Evolutionary conservation across 2,329 filamentous ascomycete genomes (phyloP).

Genomic region (Endoconidiophora laricicola): DNA sequence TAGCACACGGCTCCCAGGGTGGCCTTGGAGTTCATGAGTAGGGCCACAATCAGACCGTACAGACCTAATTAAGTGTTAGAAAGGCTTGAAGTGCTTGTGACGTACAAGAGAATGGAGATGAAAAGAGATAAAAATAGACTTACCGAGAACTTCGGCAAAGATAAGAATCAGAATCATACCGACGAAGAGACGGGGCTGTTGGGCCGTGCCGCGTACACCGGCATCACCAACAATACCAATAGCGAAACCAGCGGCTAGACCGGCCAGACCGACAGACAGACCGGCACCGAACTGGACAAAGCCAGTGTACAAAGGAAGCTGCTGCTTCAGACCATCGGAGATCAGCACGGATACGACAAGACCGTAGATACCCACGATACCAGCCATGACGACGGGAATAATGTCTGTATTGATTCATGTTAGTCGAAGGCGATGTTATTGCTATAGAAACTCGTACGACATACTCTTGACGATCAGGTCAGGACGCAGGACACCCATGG

Average conservation of each 20-base stretch:
- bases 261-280: slow-evolving; percentile 65
- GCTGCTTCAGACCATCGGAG: slow-evolving; percentile 59
- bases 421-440: not conserved
- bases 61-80: slow-evolving; percentile 46
- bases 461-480: slow-evolving; percentile 99
- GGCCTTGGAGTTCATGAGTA: slow-evolving; percentile 98
- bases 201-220: slow-evolving; percentile 72
- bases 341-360: slow-evolving; percentile 78
- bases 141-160: slow-evolving; percentile 98
- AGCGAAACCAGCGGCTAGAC: slow-evolving; percentile 71
- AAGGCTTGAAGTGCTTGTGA: not conserved
- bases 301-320: slow-evolving; percentile 58
- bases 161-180: slow-evolving; percentile 99
- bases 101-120: slow-evolving; percentile 3
- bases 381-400: slow-evolving; percentile 99
- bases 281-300: slow-evolving; percentile 78
- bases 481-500: slow-evolving; percentile 94
- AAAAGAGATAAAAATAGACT: slow-evolving; percentile 20
- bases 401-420: slow-evolving; percentile 48
- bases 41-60: slow-evolving; percentile 94
- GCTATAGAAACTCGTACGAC: slow-evolving; percentile 20
- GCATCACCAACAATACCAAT: slow-evolving; percentile 81
- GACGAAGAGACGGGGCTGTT: slow-evolving; percentile 76
- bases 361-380: slow-evolving; percentile 99
- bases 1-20: slow-evolving; percentile 47